Base-by-base conservation (phyloP, 2,329 filamentous ascomycete genomes). In the Chrysosporium keratinophilum region DNA sequence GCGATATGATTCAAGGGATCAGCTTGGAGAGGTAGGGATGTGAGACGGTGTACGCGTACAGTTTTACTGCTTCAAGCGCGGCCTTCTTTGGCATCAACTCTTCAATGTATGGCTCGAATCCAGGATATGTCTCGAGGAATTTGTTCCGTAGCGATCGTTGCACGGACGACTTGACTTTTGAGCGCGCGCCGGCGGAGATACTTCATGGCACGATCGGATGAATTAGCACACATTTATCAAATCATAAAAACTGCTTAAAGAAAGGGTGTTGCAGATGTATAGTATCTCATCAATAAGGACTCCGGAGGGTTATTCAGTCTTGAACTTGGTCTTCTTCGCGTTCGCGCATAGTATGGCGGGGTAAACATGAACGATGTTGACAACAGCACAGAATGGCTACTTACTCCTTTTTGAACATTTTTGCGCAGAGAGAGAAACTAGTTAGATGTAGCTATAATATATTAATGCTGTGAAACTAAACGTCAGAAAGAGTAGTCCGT, bases 161-260 rank as follows among this genome's bases (percentile, higher is more conserved):
- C 54, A 88, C 88, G 20, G 89, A 95, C 60, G 91, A 96, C 75
- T 97, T 98, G 72, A 97, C 88, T 78, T 97, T 97, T 63, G 89
- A 88, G 75, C 54, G 46, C 59, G 58, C 60, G 44, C 53, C 42
- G 45, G 20, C 15, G 10, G 54, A 60, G 54, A 49, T 57, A 57
- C 55, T 56, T 31, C 19, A 40, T 20, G 19, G 17, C 14, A 39
- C 12, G 1, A 1, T 23, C 35, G 12, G 40, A 15, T 5, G 3
- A 10, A 28, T 51, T 37, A 51, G 49, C 15, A 51, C 10, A 17
- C 7, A 23, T 28, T 15, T 23, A 3, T 28, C 3, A 28, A 28
- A 28, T 7, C 7, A 28, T 28, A 28, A 3, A 28, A 28, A 4
- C 3, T 3, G 23, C 23, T n/a, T n/a, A n/a, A 28, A 28, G 23